Evolutionary conservation across 768 basidiomycete species (phyloP).

Genomic region (Boletus fagicola): DNA sequence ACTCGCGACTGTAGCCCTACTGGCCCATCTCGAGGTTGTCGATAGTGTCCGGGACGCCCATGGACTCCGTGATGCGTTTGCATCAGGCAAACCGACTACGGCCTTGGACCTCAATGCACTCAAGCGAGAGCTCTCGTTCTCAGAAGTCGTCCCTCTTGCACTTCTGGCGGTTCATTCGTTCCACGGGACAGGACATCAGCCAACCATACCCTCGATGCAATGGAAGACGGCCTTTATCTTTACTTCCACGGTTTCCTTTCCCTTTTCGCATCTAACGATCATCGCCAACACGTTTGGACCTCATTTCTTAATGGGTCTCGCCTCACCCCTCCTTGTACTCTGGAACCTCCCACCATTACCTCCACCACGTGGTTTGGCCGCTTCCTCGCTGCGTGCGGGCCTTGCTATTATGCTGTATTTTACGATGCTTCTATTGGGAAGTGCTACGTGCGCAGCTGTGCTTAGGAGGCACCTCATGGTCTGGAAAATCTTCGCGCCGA

Average conservation of each 20-base stretch:
- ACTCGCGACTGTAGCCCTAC: slow-evolving; percentile 58
- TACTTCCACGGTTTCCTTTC: slow-evolving; percentile 63
- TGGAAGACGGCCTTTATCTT: slow-evolving; percentile 95
- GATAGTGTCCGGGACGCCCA: slow-evolving; percentile 78
- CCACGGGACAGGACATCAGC: slow-evolving; percentile 90
- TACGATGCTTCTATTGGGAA: slow-evolving; percentile 59
- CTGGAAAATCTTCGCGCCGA: slow-evolving; percentile 97
- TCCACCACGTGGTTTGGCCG: slow-evolving; percentile 25
- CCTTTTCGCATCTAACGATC: slow-evolving; percentile 72
- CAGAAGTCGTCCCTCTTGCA: slow-evolving; percentile 70
- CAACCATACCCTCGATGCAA: slow-evolving; percentile 84
- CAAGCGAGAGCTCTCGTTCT: slow-evolving; percentile 48
- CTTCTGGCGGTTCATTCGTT: slow-evolving; percentile 76
- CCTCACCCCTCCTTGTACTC: slow-evolving; percentile 66
- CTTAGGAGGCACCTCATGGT: slow-evolving; percentile 91
- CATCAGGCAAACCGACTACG: slow-evolving; percentile 46
- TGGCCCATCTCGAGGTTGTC: slow-evolving; percentile 77
- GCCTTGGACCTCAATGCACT: slow-evolving; percentile 33
- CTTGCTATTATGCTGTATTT: slow-evolving; percentile 74
- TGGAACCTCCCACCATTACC: slow-evolving; percentile 80
- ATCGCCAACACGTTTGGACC: slow-evolving; percentile 77
- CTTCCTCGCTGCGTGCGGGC: slow-evolving; percentile 49
- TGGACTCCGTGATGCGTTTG: slow-evolving; percentile 51
- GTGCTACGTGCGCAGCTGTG: slow-evolving; percentile 69
- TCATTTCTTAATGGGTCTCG: slow-evolving; percentile 61